A percentile compares a stretch with the other conserved stretches of the same genome.
Evolutionary conservation across 2,329 filamentous ascomycete genomes (phyloP).

Genomic region (Thermoascus crustaceus): DNA sequence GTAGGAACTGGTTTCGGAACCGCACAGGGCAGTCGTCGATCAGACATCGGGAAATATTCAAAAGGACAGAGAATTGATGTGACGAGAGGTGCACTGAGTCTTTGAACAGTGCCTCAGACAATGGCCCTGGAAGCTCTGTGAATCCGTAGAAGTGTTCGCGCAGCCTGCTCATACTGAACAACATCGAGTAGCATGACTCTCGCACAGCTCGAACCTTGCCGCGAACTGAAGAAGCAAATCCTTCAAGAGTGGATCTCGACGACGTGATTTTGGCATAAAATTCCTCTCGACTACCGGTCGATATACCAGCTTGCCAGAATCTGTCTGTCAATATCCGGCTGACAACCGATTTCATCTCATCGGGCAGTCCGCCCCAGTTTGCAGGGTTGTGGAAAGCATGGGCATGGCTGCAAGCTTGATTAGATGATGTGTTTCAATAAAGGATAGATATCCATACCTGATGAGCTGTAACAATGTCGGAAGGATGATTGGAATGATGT

Average conservation of each 20-base stretch:
- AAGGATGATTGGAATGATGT: conserved; percentile 73
- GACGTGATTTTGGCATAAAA: conserved; percentile 89
- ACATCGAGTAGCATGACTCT: conserved; percentile 87
- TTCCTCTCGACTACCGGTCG: conserved; percentile 87
- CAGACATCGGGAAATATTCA: conserved; percentile 79
- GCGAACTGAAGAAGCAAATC: conserved; percentile 85
- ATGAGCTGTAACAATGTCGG: conserved; percentile 78
- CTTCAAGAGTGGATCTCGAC: conserved; percentile 83
- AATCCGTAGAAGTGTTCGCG: conserved; percentile 89
- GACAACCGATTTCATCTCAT: conserved; percentile 69
- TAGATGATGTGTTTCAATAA: conserved; percentile 5
- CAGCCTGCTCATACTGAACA: conserved; percentile 86
- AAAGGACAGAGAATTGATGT: conserved; percentile 87
- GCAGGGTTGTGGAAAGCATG: conserved; percentile 82
- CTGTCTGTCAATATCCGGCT: conserved; percentile 80
- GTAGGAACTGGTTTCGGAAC: conserved; percentile 69
- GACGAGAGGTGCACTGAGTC: conserved; percentile 77
- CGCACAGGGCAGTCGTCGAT: conserved; percentile 86
- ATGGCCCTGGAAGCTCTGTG: conserved; percentile 67
- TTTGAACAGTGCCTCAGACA: conserved; percentile 76
- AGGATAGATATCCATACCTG: conserved; percentile 40
- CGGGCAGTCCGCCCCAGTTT: conserved; percentile 71
- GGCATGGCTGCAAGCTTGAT: conserved; percentile 55
- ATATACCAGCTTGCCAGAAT: conserved; percentile 98
- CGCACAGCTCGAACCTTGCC: conserved; percentile 82